Base-by-base conservation (phyloP, 495 filamentous ascomycete species). In the Ramalina peruviana region DNA sequence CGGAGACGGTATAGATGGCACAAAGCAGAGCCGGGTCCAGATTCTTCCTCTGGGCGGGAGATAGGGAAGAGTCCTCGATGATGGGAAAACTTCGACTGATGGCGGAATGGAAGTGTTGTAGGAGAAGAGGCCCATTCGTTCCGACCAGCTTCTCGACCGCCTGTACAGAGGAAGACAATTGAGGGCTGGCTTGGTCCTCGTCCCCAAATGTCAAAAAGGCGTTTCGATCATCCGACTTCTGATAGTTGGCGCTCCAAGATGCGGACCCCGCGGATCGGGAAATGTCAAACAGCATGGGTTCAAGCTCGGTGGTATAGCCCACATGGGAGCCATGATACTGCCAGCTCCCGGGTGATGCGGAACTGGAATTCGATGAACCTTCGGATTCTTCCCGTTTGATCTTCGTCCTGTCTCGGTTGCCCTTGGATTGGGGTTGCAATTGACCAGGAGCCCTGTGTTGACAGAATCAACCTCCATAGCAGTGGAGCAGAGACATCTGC, bases 81-180 rank as follows among this genome's bases (percentile, higher is more conserved):
- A 98, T 86, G 30, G 90, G 90, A 57, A 94, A 93, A 51, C 76
- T 86, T 1, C 88, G 89, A 63, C 96, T 92, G 41, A 96, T 81
- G 47, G 86, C 73, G 46, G 80, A 75, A 58, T 94, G 94, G 71
- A 89, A 98, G 46, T 93, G 73, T 51, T 90, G 83, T 45, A 96
- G 79, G 61, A 95, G 60, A 11, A 79, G 79, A 49, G 80, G 76
- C 39, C 88, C 88, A 64, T 94, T 79, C 6, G 86, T 85, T 27
- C 83, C 77, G 43, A 96, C 83, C 57, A 92, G 68, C 51, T 75
- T 77, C 64, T 97, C 87, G 58, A 97, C 81, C 57, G 79, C 79
- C 58, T 88, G 83, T 48, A 84, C 68, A 51, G 88, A 80, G 43
- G 83, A 73, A 40, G 72, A 65, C 12, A 48, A 17, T 48, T 69